These are phyloP conservation scores for Aureobasidium pullulans DNA, from an alignment of 2,329 filamentous ascomycete species.

Conservation along the genomic window DNA sequence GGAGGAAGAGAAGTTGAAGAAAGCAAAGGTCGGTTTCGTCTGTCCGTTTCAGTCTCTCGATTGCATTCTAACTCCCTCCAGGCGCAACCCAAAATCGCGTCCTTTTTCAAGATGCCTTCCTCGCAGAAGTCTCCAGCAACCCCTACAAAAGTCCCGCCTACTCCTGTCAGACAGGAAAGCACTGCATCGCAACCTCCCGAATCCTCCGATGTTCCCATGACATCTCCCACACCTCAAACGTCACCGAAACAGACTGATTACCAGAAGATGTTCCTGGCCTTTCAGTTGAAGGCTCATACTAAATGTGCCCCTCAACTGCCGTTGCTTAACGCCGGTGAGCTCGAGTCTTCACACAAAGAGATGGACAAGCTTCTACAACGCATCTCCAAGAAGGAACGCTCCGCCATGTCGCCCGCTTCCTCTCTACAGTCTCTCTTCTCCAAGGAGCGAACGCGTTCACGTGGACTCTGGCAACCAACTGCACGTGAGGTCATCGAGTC, in stretches of 20 bases:
- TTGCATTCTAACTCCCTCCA: neutral
- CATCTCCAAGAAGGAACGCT: neutral
- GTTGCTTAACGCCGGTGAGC: slow-evolving; percentile 24
- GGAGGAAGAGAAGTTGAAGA: slow-evolving; percentile 33
- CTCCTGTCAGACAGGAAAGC: neutral
- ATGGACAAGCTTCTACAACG: slow-evolving; percentile 8
- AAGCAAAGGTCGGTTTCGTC: slow-evolving; percentile 23
- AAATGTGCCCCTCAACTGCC: slow-evolving; percentile 57
- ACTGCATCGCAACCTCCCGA: slow-evolving; percentile 16
- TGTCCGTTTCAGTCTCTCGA: slow-evolving; percentile 19
- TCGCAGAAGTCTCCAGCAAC: slow-evolving; percentile 16
- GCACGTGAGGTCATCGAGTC: slow-evolving; percentile 36
- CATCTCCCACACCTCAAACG: neutral
- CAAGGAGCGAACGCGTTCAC: neutral
- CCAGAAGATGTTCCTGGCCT: slow-evolving; percentile 67
- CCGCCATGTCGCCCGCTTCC: neutral
- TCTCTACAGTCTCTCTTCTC: neutral
- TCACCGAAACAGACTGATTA: slow-evolving; percentile 26
- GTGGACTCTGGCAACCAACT: slow-evolving; percentile 15
- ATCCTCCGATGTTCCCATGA: neutral
- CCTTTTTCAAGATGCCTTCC: slow-evolving; percentile 22
- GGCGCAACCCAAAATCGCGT: slow-evolving; percentile 27
- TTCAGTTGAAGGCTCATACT: slow-evolving; percentile 69
- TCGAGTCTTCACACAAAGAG: neutral
- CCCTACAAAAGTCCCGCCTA: neutral